phyloP scores from a whole-genome alignment of 352 stramenopile species.

The Phytophthora megakarya region DNA sequence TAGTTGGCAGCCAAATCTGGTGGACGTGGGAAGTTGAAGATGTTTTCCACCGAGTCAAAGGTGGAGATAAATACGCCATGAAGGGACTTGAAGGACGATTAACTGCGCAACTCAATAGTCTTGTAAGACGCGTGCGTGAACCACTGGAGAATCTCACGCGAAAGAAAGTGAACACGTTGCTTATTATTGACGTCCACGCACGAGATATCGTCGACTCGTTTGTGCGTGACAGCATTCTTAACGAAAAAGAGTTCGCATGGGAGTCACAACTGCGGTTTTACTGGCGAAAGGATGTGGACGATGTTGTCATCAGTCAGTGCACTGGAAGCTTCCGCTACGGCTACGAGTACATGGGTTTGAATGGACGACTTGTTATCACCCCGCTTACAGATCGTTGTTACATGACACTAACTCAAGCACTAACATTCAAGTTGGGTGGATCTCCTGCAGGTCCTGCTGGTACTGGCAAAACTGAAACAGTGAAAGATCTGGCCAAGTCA shows the following conservation, averaged over 20 bases:
- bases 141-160: conserved; percentile 81
- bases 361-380: conserved; percentile 92
- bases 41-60: conserved; percentile 89
- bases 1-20: conserved; percentile 93
- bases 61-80: conserved; percentile 94
- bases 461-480: conserved; percentile 94
- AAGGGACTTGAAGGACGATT: conserved; percentile 92
- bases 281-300: conserved; percentile 90
- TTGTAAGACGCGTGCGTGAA: conserved; percentile 91
- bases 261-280: conserved; percentile 91
- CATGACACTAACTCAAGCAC: conserved; percentile 93
- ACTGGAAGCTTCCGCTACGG: conserved; percentile 92
- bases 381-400: conserved; percentile 94
- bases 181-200: conserved; percentile 92
- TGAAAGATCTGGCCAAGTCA: conserved; percentile 93
- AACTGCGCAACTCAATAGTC: conserved; percentile 89
- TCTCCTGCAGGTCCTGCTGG: conserved; percentile 89
- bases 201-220: conserved; percentile 92
- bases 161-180: conserved; percentile 94
- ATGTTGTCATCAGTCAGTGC: conserved; percentile 91
- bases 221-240: conserved; percentile 88
- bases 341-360: conserved; percentile 95
- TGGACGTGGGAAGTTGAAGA: conserved; percentile 96
- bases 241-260: conserved; percentile 92
- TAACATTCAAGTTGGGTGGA: conserved; percentile 93